Conservation (phyloP, 805 yeast genomes). For the Candida germanica region DNA sequence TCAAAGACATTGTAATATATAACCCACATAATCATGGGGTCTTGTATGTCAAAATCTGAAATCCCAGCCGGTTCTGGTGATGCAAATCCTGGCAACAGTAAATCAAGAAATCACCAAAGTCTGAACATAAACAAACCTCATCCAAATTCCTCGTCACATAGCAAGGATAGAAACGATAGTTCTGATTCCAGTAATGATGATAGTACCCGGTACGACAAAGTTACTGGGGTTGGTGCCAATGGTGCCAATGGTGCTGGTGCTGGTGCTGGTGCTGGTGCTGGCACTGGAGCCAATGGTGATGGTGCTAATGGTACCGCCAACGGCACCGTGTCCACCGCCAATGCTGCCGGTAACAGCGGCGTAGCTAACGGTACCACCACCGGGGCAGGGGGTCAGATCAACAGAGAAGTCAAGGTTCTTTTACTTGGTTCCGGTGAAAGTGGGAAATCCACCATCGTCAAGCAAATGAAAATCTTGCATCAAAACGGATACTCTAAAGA, state of each 20-base stretch:
- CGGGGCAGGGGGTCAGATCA: conserved; percentile 1
- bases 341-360: background rate
- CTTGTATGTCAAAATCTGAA: conserved; percentile 5
- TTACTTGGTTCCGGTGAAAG: conserved; percentile 86
- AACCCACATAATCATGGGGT: conserved; percentile 4
- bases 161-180: conserved; percentile 5
- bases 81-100: background rate
- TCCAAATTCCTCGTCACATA: conserved; percentile 3
- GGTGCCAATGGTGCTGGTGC: no score
- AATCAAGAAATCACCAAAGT: background rate
- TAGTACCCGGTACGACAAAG: conserved; percentile 12
- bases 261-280: no score
- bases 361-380: background rate
- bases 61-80: conserved; percentile 12
- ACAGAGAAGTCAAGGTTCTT: conserved; percentile 64
- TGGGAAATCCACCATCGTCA: conserved; percentile 77
- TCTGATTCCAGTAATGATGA: conserved; percentile 14
- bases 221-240: no score
- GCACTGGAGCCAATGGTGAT: no score
- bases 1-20: background rate
- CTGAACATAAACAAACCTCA: background rate
- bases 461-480: conserved; percentile 77
- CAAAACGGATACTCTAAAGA: conserved; percentile 68
- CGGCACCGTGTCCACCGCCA: background rate
- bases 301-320: background rate